Evolutionary conservation across 352 stramenopile species (phyloP).

Genomic region (Phytopythium mirpurense): DNA sequence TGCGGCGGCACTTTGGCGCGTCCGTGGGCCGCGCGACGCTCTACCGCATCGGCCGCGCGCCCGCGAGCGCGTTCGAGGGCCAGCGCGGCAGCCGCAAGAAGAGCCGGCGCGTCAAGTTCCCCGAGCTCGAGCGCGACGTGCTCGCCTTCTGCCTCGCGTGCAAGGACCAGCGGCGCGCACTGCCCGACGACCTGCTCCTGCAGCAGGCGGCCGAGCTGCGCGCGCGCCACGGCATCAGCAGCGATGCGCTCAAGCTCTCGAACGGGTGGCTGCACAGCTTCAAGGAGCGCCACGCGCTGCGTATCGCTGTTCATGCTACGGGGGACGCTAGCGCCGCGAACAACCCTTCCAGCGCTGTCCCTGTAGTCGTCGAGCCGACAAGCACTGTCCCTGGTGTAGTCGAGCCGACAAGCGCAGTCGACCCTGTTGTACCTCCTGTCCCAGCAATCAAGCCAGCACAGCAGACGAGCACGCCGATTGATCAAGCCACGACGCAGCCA

Average conservation of each 20-base stretch:
- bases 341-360: too few relatives aligned
- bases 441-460: too few relatives aligned
- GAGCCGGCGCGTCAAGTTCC: constrained; percentile 36
- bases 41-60: constrained; percentile 37
- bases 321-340: not conserved
- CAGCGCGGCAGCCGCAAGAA: constrained; percentile 27
- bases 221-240: constrained; percentile 21
- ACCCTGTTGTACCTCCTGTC: too few relatives aligned
- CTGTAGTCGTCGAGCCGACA: too few relatives aligned
- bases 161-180: constrained; percentile 1
- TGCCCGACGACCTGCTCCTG: constrained; percentile 25
- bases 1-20: constrained; percentile 24
- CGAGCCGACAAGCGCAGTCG: too few relatives aligned
- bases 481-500: not conserved
- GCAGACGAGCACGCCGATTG: too few relatives aligned
- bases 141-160: constrained; percentile 23
- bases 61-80: constrained; percentile 21
- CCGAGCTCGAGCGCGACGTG: constrained; percentile 28
- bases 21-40: constrained; percentile 34
- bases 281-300: constrained; percentile 29
- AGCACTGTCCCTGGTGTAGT: too few relatives aligned
- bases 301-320: constrained; percentile 7
- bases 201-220: constrained; percentile 24
- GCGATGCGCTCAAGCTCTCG: constrained; percentile 34
- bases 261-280: constrained; percentile 45